A percentile compares a stretch with the other conserved stretches of the same genome.
Conservation (phyloP, 495 filamentous ascomycete genomes). For the Xylaria bambusicola region DNA sequence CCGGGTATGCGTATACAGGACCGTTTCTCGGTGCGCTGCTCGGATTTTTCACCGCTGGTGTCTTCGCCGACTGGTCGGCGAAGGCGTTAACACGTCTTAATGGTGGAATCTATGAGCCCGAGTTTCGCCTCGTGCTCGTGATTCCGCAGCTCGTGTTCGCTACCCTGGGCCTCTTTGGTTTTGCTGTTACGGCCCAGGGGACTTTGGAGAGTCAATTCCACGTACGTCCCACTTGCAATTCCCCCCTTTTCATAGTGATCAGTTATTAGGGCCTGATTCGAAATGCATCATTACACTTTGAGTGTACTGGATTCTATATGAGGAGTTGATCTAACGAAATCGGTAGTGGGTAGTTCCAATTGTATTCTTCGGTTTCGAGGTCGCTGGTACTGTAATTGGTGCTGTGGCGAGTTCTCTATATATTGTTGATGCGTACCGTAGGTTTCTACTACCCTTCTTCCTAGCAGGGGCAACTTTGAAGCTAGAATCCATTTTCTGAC, state of each 20-base stretch:
- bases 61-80: conserved; percentile 72
- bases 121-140: conserved; percentile 82
- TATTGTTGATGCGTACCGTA: conserved; percentile 90
- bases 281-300: not conserved
- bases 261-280: not conserved
- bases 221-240: not conserved
- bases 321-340: not conserved
- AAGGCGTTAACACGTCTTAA: conserved; percentile 71
- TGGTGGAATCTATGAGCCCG: conserved; percentile 82
- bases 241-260: not conserved
- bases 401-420: conserved; percentile 86
- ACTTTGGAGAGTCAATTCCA: conserved; percentile 58
- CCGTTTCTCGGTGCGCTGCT: conserved; percentile 82
- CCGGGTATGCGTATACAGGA: conserved; percentile 85
- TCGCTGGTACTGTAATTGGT: conserved; percentile 88
- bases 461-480: not conserved
- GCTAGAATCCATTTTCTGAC: not conserved
- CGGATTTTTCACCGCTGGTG: conserved; percentile 74
- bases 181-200: conserved; percentile 65
- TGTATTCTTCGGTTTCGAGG: conserved; percentile 74
- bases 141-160: conserved; percentile 78
- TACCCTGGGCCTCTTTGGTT: conserved; percentile 79
- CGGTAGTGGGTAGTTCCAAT: conserved; percentile 67
- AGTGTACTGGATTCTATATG: not conserved
- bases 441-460: conserved; percentile 29